phyloP scores from a whole-genome alignment of 495 filamentous ascomycete species.

The Lepraria neglecta region DNA sequence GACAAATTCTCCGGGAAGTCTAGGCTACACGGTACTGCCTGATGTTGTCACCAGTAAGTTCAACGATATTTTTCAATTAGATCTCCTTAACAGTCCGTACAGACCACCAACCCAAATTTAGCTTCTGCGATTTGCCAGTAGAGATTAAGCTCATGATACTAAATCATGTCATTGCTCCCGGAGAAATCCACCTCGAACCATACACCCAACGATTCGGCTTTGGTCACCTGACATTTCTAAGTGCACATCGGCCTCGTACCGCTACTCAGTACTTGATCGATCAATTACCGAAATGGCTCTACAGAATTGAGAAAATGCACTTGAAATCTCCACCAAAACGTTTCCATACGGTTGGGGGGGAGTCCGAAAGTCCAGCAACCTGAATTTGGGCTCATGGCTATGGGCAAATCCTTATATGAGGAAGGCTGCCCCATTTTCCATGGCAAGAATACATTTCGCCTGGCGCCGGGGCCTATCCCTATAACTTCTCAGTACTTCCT shows the following conservation, averaged over 20 bases:
- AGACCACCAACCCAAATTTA: neutral
- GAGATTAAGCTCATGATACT: neutral
- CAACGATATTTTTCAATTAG: neutral
- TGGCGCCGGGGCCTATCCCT: neutral
- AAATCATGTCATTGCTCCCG: neutral
- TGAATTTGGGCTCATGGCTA: slow-evolving; percentile 5
- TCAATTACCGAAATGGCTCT: slow-evolving; percentile 1
- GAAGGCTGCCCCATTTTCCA: neutral
- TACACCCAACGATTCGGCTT: neutral
- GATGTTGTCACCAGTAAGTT: too few relatives aligned
- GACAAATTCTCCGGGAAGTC: too few relatives aligned
- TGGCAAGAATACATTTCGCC: neutral
- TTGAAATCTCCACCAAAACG: neutral
- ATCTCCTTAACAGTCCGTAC: neutral
- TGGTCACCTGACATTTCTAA: neutral
- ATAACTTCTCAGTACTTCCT: neutral
- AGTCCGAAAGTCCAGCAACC: neutral
- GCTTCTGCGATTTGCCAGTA: slow-evolving; percentile 1
- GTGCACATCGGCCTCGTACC: neutral
- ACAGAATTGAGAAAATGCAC: neutral
- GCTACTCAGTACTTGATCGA: neutral
- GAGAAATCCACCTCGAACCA: neutral
- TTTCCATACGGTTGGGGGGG: neutral
- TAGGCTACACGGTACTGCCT: too few relatives aligned
- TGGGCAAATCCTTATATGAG: neutral